Conservation (phyloP, 768 basidiomycete species). For the Trametes punicea region DNA sequence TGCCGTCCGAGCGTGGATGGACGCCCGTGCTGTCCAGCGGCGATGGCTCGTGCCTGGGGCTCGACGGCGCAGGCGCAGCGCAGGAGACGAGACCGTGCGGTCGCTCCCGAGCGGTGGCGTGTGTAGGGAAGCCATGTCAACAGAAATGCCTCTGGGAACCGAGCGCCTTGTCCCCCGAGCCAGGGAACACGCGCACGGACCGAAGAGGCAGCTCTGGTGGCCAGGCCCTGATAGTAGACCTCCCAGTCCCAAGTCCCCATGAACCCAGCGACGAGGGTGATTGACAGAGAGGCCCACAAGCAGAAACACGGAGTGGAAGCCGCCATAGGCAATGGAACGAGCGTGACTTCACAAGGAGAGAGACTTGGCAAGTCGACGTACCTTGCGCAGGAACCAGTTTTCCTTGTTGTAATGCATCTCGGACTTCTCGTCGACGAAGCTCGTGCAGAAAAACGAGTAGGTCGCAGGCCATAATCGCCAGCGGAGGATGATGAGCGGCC, state of each 20-base stretch:
- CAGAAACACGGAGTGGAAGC: no score
- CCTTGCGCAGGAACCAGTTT: constrained; percentile 70
- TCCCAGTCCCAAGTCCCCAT: no score
- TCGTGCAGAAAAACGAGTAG: constrained; percentile 55
- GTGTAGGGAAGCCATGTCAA: not conserved
- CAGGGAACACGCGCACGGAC: no score
- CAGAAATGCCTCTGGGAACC: not conserved
- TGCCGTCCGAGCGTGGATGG: no score
- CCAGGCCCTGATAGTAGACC: no score
- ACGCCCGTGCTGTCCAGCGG: not conserved
- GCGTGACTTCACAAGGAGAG: not conserved
- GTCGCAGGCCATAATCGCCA: constrained; percentile 57
- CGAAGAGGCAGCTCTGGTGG: no score
- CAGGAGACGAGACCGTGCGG: not conserved
- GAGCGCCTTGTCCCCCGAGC: no score
- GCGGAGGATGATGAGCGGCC: constrained; percentile 43
- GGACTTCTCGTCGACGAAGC: constrained; percentile 56
- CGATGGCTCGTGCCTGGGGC: not conserved
- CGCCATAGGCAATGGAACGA: not conserved
- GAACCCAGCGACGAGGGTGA: no score
- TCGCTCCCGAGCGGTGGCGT: not conserved
- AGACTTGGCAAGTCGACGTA: constrained; percentile 9
- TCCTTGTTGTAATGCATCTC: constrained; percentile 56
- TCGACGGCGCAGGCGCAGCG: not conserved
- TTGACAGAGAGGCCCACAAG: no score